Evolutionary conservation across 1,284 basidiomycete genomes (phyloP).

Genomic region (Kwoniella shivajii): DNA sequence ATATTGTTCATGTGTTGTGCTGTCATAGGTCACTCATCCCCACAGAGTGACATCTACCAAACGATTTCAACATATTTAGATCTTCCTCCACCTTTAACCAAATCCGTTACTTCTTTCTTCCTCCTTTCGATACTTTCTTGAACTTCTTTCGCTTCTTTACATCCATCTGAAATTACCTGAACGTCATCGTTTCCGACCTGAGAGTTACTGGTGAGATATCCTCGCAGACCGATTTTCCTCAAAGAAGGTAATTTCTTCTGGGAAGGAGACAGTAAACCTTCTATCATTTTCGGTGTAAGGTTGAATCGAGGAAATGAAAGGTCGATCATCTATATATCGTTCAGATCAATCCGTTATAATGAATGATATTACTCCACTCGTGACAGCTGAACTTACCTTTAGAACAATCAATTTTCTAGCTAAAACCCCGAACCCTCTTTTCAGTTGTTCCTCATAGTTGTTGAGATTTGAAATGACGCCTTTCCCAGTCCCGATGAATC

Average conservation of each 20-base stretch:
- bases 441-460: constrained; percentile 20
- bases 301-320: constrained; percentile 28
- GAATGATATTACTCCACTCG: not conserved
- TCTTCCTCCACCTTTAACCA: constrained; percentile 13
- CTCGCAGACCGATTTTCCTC: constrained; percentile 23
- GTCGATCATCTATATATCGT: constrained; percentile 31
- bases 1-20: too few species aligned
- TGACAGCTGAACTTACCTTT: constrained; percentile 24
- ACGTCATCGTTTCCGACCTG: not conserved
- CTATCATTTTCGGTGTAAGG: constrained; percentile 5
- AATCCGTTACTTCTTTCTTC: not conserved
- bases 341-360: not conserved
- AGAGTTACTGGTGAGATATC: not conserved
- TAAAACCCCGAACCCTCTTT: constrained; percentile 21
- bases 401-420: constrained; percentile 39
- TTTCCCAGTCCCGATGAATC: not conserved
- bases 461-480: too few species aligned
- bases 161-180: not conserved
- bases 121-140: not conserved
- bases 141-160: not conserved
- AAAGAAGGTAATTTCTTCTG: constrained; percentile 29
- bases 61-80: constrained; percentile 16
- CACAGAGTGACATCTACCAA: too few species aligned
- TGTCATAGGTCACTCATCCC: too few species aligned
- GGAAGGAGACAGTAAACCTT: constrained; percentile 21